phyloP scores from a whole-genome alignment of 345 rosid genomes.

The Syzygium aromaticum region DNA sequence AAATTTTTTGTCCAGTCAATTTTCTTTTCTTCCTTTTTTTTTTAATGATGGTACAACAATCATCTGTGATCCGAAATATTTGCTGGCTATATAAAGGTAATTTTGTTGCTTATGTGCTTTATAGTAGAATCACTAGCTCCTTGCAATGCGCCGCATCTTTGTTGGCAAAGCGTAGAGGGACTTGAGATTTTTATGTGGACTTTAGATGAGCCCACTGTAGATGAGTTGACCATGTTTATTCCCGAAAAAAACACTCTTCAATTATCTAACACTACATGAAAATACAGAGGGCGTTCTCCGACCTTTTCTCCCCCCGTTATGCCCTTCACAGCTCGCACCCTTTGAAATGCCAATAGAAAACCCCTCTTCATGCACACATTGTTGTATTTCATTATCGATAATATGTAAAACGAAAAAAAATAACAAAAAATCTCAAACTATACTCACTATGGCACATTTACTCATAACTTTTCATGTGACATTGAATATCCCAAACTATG shows the following conservation, averaged over 20 bases:
- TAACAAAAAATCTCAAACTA: no score
- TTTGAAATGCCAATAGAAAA: neutral
- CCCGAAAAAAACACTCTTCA: neutral
- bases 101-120: neutral
- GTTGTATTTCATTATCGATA: neutral
- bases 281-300: neutral
- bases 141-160: neutral
- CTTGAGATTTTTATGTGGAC: neutral
- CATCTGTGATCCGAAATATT: neutral
- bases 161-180: neutral
- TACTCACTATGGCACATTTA: no score
- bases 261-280: neutral
- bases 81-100: neutral
- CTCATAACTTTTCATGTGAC: no score
- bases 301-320: neutral
- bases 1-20: neutral
- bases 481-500: no score
- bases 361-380: neutral
- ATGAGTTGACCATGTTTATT: neutral
- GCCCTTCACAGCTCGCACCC: neutral
- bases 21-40: neutral
- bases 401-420: neutral
- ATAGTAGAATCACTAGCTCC: neutral
- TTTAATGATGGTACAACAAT: neutral
- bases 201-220: neutral